Base-by-base conservation (phyloP, 2,329 filamentous ascomycete genomes). In the Colletotrichum limetticola region DNA sequence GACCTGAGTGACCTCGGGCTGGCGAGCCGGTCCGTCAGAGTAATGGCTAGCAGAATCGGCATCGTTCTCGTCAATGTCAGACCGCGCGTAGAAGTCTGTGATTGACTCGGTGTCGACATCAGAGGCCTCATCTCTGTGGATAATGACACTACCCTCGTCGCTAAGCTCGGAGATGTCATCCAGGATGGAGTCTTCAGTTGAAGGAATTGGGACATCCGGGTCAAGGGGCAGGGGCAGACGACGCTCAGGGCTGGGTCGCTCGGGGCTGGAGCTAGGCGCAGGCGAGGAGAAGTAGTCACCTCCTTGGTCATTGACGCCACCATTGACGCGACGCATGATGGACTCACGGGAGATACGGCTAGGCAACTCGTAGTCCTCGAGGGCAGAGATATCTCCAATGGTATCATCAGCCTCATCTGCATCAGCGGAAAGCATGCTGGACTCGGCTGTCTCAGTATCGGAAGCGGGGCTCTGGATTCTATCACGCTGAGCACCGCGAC, bases 331-430 rank as follows among this genome's bases (percentile, higher is more conserved):
- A 66, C 94, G 92, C 77, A 98, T 86, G 77, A 98, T 98, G 0
- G 95, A 98, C 80, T 98, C 97, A 49, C 96, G 91, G 9, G 96
- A 98, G 79, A 98, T 97, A 67, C 93, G 93, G 12, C 93, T 88
- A 22, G 91, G 94, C 16, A 93, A 84, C 75, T 93, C 87, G 77
- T 92, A 93, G 71, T 92, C 89, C 74, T 89, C 86, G 69, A 92
- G 82, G 12, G 87, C 83, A 66, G 89, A 88, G 76, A 92, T 81
- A 68, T 93, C 91, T 58, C 89, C 90, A 56, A 91, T 79, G 2
- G 87, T 87, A 67, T 91, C 89, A 24, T 91, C 90, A 55, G 87
- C 89, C 76, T 91, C 90, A 14, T 86, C 84, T 11, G 80, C 80
- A 30, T 86, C 83, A 14, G 65, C 65, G 24, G 66, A 61, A 24